These are phyloP conservation scores for Colletotrichum horii DNA, from an alignment of 2,329 filamentous ascomycete genomes.

Conservation along the genomic window DNA sequence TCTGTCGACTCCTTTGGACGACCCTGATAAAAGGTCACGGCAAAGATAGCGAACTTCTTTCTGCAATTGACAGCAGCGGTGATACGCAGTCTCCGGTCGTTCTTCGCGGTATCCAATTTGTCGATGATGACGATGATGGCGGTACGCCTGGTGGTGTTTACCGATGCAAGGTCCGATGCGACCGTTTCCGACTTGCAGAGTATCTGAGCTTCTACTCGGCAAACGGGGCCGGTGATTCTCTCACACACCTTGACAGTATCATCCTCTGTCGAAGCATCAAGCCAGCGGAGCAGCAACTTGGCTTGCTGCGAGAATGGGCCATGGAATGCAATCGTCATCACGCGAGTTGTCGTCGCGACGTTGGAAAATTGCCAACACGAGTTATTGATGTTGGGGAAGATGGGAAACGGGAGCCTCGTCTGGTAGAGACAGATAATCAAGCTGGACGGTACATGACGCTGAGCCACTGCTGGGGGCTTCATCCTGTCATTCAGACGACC, in stretches of 20 bases:
- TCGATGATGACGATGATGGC: not conserved
- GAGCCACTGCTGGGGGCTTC: not conserved
- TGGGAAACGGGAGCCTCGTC: not conserved
- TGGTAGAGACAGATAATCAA: no score
- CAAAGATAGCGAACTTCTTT: accelerated
- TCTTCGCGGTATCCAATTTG: not conserved
- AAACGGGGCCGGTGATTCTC: accelerated
- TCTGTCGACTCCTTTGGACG: not conserved
- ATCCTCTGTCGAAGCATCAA: not conserved
- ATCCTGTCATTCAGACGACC: not conserved
- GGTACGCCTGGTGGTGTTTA: not conserved
- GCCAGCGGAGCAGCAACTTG: not conserved
- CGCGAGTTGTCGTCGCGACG: not conserved
- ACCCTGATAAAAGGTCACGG: not conserved
- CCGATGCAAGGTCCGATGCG: not conserved
- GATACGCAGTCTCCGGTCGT: not conserved
- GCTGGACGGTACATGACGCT: not conserved
- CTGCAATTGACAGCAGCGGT: accelerated
- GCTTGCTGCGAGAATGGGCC: not conserved
- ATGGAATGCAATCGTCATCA: not conserved
- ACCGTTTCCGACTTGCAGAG: not conserved
- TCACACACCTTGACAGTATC: not conserved
- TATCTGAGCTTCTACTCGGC: not conserved
- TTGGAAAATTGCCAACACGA: not conserved
- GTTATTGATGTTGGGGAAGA: not conserved